phyloP scores from a whole-genome alignment of 768 basidiomycete species.

The Suillus discolor region DNA sequence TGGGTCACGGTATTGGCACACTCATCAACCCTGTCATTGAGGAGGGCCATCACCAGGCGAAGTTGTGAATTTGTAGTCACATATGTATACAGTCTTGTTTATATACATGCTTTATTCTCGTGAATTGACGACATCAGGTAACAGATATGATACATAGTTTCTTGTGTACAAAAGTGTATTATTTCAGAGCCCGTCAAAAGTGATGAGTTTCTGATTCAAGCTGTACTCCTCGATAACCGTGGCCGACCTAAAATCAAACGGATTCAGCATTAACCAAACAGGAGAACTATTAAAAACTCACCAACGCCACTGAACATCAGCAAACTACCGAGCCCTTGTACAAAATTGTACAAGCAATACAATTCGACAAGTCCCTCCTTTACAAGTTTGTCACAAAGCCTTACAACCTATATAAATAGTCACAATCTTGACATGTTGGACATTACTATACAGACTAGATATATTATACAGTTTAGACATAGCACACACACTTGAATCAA shows the following conservation, averaged over 20 bases:
- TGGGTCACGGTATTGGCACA: slow-evolving; percentile 77
- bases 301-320: slow-evolving; percentile 57
- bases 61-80: slow-evolving; percentile 36
- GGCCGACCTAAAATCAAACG: slow-evolving; percentile 51
- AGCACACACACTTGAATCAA: too few species aligned
- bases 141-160: slow-evolving; percentile 3
- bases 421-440: too few species aligned
- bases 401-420: too few species aligned
- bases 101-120: neutral
- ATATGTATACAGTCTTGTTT: neutral
- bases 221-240: slow-evolving; percentile 86
- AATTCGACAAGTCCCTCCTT: too few species aligned
- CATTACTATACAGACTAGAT: too few species aligned
- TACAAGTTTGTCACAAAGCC: too few species aligned
- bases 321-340: too few species aligned
- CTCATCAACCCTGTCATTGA: slow-evolving; percentile 79
- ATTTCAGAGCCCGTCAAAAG: slow-evolving; percentile 68
- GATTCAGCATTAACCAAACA: slow-evolving; percentile 7
- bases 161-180: neutral
- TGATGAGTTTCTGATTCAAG: slow-evolving; percentile 77
- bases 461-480: too few species aligned
- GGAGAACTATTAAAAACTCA: slow-evolving; percentile 30
- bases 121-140: neutral
- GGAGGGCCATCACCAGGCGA: slow-evolving; percentile 48
- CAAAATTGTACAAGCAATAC: too few species aligned